phyloP scores from a whole-genome alignment of 257 asterid genomes.

The Jaltomata sinuosa region DNA sequence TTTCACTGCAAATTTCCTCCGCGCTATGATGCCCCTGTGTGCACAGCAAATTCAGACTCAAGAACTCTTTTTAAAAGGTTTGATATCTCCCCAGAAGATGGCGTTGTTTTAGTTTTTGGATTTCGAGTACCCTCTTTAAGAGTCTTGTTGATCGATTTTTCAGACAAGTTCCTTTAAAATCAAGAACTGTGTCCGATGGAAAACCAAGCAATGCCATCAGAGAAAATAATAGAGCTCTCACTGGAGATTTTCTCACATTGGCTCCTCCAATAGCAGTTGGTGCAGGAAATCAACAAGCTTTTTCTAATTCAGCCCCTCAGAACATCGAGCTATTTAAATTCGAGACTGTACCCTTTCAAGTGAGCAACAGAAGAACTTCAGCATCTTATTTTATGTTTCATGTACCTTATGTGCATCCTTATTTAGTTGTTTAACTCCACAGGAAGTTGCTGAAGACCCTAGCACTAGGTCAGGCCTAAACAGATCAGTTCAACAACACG shows the following conservation, averaged over 20 bases:
- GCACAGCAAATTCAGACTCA: slow-evolving; percentile 21
- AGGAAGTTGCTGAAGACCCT: slow-evolving; percentile 35
- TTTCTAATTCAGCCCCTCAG: slow-evolving; percentile 6
- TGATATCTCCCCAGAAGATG: neutral
- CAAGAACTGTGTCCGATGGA: slow-evolving; percentile 18
- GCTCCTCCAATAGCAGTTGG: slow-evolving; percentile 53
- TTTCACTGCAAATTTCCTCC: slow-evolving; percentile 20
- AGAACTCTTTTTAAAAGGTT: slow-evolving; percentile 39
- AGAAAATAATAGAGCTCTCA: slow-evolving; percentile 26
- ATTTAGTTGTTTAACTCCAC: neutral
- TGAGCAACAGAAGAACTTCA: slow-evolving; percentile 2
- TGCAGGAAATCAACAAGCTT: slow-evolving; percentile 11
- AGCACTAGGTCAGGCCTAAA: slow-evolving; percentile 17
- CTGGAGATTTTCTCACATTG: slow-evolving; percentile 62
- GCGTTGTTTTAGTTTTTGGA: neutral
- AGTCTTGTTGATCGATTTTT: neutral
- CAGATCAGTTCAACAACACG: slow-evolving; percentile 16
- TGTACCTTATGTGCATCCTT: neutral
- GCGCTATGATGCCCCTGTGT: slow-evolving; percentile 5
- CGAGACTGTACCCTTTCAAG: slow-evolving; percentile 30
- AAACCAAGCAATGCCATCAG: slow-evolving; percentile 7
- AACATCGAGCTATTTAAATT: slow-evolving; percentile 13
- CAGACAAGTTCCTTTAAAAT: slow-evolving; percentile 48
- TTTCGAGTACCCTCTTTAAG: neutral
- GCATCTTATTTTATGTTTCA: too few relatives aligned